phyloP scores from a whole-genome alignment of 2,329 filamentous ascomycete species.

The Scedosporium apiospermum region DNA sequence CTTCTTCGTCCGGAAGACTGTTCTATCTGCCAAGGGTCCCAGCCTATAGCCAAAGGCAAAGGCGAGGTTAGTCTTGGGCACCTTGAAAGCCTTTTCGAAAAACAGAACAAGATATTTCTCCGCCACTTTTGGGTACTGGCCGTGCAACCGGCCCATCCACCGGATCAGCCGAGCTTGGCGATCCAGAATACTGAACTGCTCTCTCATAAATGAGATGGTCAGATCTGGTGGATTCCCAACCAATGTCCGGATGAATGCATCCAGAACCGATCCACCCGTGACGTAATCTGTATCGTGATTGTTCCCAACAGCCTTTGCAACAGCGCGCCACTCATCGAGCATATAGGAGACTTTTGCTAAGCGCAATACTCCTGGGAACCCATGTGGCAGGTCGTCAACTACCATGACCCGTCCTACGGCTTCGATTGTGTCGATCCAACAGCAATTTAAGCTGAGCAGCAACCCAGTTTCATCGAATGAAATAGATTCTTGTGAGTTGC shows the following conservation, averaged over 20 bases:
- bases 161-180: not conserved
- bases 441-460: not conserved
- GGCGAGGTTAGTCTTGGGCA: not conserved
- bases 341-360: not conserved
- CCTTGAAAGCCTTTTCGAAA: not conserved
- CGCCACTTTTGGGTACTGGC: not conserved
- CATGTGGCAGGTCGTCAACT: not conserved
- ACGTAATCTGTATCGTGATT: not conserved
- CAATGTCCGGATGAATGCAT: not conserved
- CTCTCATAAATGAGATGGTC: not conserved
- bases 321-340: not conserved
- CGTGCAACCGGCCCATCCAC: not conserved
- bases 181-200: not conserved
- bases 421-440: not conserved
- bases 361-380: not conserved
- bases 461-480: not conserved
- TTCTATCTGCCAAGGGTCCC: not conserved
- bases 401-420: not conserved
- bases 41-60: not conserved
- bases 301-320: not conserved
- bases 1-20: not conserved
- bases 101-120: not conserved
- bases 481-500: not conserved
- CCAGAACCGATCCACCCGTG: not conserved
- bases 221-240: not conserved